Base-by-base conservation (phyloP, 495 filamentous ascomycete species). In the Clavariopsis aquatica region DNA sequence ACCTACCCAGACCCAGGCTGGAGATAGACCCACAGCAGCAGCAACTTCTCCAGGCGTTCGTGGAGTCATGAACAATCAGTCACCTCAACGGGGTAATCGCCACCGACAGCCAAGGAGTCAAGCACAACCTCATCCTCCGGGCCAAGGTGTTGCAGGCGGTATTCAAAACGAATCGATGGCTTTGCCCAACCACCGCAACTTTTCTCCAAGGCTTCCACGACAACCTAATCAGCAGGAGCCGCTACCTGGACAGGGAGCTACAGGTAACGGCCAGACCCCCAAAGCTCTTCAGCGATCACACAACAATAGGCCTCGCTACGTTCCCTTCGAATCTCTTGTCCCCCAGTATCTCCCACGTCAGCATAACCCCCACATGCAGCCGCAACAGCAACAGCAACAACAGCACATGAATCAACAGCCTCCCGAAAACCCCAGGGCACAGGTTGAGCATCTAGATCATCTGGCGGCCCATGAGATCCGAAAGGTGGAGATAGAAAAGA, bases 361-460 rank as follows among this genome's bases (percentile, higher is more conserved):
- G n/a, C n/a, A 36, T 43, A 26, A 20, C 17, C 12, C 36, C 6
- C 62, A 28, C 10, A 9, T 15, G 26, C 20, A 56, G 17, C n/a
- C n/a, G n/a, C n/a, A n/a, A n/a, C n/a, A n/a, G n/a, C n/a, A n/a
- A n/a, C n/a, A n/a, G n/a, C n/a, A n/a, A n/a, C n/a, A 20, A 1
- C 51, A 53, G 17, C 51, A 53, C 23, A 53, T 29, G 29, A 49
- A 46, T 12, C 49, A 29, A 31, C 49, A 29, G 41, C 17, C 38
- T 46, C n/a, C 49, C 7, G 51, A 57, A 31, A 12, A 60, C 49
- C 49, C 63, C 2, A 49, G 54, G 22, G 22, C 31, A n/a, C 74
- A 79, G 59, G 68, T 62, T 28, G 58, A 68, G 12, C 79, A 76
- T 47, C 65, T 82, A 13, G 70, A 77, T 7, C 13, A 52, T 4